Evolutionary conservation across 805 yeast species (phyloP), one percentile per base, ranked within the genome.

Genomic region (Saturnispora halmiae): DNA sequence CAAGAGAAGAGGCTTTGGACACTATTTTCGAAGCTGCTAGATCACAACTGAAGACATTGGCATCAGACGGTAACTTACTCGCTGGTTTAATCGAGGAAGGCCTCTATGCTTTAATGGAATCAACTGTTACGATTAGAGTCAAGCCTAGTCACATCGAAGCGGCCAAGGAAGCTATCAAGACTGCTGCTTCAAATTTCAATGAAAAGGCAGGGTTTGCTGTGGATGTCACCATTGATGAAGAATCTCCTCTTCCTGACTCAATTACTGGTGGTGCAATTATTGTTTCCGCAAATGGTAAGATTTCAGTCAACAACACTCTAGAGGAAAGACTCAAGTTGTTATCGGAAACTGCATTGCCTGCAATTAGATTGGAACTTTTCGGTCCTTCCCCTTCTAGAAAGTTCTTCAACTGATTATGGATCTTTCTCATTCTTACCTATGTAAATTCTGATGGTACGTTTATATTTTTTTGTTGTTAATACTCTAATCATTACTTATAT

Each of bases 311-410:
- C 65, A 92, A 92, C 69, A 88, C 98, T 36, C 73, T 92, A 55
- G 96, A 87, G 56, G 96, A 88, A 70, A 84, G 99, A 67, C 76
- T 92, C 56, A 74, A 79, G 54, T 65, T 92, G 47, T 72, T 92
- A 54, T 73, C 82, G 29, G 82, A 83, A 59, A 84, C 78, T 55
- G 82, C 95, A 6, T 75, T 92, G 51, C 99, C 99, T 36, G 94
- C 88, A 41, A 78, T 92, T 49, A 80, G 97, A 67, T 70, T 83
- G 48, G 94, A 88, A 56, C 67, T 90, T 58, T 92, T 87, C 58
- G 95, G 95, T 47, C 77, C 83, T 43, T 81, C 95, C 14, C 63
- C 73, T 42, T 65, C 90, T 42, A 84, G 97, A 74, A 85, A 84
- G 70, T 90, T 84, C 73, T 86, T 86, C 58, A 94, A 87, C 58